Conservation (phyloP, 2,329 filamentous ascomycete genomes). For the Biscogniauxia mediterranea region DNA sequence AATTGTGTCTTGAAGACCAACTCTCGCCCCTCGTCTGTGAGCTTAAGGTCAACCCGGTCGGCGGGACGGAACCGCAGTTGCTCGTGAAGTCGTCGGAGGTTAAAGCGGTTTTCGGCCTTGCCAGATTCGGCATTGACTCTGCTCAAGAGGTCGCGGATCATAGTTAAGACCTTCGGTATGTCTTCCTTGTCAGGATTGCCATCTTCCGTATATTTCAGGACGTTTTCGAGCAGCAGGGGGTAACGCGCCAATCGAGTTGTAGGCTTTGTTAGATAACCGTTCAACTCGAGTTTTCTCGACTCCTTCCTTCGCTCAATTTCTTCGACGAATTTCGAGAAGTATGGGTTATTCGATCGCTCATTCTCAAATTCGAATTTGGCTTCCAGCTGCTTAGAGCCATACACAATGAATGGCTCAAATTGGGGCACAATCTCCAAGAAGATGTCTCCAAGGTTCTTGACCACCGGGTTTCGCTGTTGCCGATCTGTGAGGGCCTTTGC, state of each 20-base stretch:
- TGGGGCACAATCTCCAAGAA: constrained; percentile 89
- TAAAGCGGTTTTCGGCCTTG: constrained; percentile 97
- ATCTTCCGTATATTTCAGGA: constrained; percentile 86
- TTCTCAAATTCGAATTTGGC: constrained; percentile 98
- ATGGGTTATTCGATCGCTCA: constrained; percentile 81
- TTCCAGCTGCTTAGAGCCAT: constrained; percentile 92
- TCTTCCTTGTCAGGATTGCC: constrained; percentile 88
- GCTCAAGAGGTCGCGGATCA: constrained; percentile 83
- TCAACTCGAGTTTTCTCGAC: constrained; percentile 92
- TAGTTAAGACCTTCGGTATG: constrained; percentile 81
- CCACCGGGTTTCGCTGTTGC: constrained; percentile 87
- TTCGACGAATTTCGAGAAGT: constrained; percentile 89
- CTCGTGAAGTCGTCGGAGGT: constrained; percentile 85
- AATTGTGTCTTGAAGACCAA: constrained; percentile 91
- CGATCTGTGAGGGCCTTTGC: constrained; percentile 84
- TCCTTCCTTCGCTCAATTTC: constrained; percentile 96
- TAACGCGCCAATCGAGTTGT: constrained; percentile 94
- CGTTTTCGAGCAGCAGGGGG: constrained; percentile 85
- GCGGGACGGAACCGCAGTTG: constrained; percentile 88
- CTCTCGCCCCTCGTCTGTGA: constrained; percentile 90
- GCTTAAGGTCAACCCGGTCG: constrained; percentile 88
- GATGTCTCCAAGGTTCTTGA: constrained; percentile 87
- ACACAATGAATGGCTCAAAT: constrained; percentile 94
- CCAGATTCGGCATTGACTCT: constrained; percentile 93
- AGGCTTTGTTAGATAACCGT: constrained; percentile 96